phyloP scores from a whole-genome alignment of 352 stramenopile genomes.

The Phytophthora melonis region DNA sequence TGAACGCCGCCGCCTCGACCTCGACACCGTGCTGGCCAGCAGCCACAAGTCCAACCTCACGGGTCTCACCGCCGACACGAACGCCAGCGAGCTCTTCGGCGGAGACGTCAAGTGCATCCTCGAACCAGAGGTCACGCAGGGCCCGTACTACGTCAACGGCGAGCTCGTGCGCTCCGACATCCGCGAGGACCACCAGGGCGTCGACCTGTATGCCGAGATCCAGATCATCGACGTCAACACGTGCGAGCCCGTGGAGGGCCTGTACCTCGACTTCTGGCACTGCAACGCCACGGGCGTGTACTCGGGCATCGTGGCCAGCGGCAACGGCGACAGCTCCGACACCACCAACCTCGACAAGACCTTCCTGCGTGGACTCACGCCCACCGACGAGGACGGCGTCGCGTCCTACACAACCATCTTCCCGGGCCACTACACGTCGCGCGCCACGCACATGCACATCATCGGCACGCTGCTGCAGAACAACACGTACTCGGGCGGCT shows the following conservation, averaged over 20 bases:
- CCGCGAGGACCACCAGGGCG: slow-evolving; percentile 29
- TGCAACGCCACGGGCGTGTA: slow-evolving; percentile 39
- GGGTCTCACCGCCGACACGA: slow-evolving; percentile 16
- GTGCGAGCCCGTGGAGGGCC: slow-evolving; percentile 28
- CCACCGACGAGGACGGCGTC: slow-evolving; percentile 27
- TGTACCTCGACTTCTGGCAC: slow-evolving; percentile 43
- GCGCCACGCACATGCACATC: slow-evolving; percentile 37
- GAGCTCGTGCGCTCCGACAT: slow-evolving; percentile 31
- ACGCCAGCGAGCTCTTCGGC: slow-evolving; percentile 30
- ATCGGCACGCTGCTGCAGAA: slow-evolving; percentile 34
- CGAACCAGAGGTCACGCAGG: slow-evolving; percentile 33
- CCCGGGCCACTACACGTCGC: slow-evolving; percentile 34
- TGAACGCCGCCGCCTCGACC: slow-evolving; percentile 25
- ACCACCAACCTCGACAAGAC: slow-evolving; percentile 33
- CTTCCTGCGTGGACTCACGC: slow-evolving; percentile 30
- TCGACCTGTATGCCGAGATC: slow-evolving; percentile 34
- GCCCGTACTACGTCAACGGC: slow-evolving; percentile 39
- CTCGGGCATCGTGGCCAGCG: slow-evolving; percentile 34
- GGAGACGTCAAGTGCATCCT: slow-evolving; percentile 36
- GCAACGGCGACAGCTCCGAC: slow-evolving; percentile 37
- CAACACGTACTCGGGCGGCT: slow-evolving; percentile 10
- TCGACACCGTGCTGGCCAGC: slow-evolving; percentile 24
- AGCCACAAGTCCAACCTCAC: slow-evolving; percentile 36
- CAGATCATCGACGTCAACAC: slow-evolving; percentile 43
- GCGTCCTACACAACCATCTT: slow-evolving; percentile 33